These are phyloP conservation scores for Moesziomyces sp. DNA, from an alignment of 1,284 basidiomycete species.

Conservation along the genomic window DNA sequence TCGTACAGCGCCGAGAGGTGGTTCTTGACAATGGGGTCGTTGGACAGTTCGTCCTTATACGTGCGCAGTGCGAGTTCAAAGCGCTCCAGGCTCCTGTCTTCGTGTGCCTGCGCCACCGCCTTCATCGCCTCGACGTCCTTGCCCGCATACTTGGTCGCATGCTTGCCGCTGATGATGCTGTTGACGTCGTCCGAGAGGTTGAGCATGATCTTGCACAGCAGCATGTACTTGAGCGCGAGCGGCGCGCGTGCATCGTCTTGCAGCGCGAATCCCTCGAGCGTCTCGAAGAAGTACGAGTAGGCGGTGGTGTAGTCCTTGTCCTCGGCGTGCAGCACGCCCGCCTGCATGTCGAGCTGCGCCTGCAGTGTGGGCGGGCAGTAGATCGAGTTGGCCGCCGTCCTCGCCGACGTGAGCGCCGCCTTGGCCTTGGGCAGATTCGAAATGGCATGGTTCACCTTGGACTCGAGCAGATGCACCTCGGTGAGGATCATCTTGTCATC, in stretches of 20 bases:
- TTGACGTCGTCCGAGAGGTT: constrained; percentile 92
- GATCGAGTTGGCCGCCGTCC: constrained; percentile 95
- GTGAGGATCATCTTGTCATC: constrained; percentile 99
- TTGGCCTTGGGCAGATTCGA: constrained; percentile 95
- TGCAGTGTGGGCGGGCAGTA: constrained; percentile 96
- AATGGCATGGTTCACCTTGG: constrained; percentile 87
- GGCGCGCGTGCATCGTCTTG: constrained; percentile 74
- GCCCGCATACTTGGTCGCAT: constrained; percentile 83
- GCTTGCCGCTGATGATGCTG: constrained; percentile 84
- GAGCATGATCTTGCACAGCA: constrained; percentile 97
- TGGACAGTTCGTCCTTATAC: constrained; percentile 88
- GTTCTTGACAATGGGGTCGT: constrained; percentile 91
- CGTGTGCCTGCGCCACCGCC: constrained; percentile 90
- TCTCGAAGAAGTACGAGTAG: constrained; percentile 97
- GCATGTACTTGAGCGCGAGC: constrained; percentile 95
- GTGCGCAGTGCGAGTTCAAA: constrained; percentile 89
- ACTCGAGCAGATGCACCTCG: constrained; percentile 94
- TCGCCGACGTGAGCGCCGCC: constrained; percentile 88
- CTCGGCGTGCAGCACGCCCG: constrained; percentile 90
- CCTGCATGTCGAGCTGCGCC: constrained; percentile 90
- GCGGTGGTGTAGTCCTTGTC: constrained; percentile 97
- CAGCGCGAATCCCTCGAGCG: constrained; percentile 86
- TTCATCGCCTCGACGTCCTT: constrained; percentile 92
- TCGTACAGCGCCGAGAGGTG: constrained; percentile 94
- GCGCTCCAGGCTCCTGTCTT: constrained; percentile 85